Evolutionary conservation across 2,329 filamentous ascomycete genomes (phyloP).

Genomic region (Ophiostoma tasmaniense): DNA sequence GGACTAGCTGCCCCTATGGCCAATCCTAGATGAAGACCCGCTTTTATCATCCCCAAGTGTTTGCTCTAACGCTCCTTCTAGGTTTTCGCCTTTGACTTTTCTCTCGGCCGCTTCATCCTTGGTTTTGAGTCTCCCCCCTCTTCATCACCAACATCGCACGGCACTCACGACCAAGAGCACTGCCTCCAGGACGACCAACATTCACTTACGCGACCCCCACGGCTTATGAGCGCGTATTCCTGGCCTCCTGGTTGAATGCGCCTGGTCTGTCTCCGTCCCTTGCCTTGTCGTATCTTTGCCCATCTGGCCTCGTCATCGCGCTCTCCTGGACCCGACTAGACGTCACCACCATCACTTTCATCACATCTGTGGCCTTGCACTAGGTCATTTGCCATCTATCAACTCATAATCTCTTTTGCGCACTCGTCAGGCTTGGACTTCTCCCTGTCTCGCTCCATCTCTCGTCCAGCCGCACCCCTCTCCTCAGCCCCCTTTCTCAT

Average conservation of each 20-base stretch:
- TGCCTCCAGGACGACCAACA: conserved; percentile 1
- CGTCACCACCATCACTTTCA: background rate
- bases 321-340: background rate
- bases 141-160: background rate
- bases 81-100: conserved; percentile 15
- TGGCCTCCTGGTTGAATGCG: conserved; percentile 18
- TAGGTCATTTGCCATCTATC: background rate
- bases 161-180: conserved; percentile 9
- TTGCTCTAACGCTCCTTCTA: conserved; percentile 8
- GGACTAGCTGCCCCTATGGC: conserved; percentile 13
- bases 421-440: background rate
- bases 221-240: conserved; percentile 11
- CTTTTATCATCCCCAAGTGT: conserved; percentile 8
- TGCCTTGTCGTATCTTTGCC: background rate
- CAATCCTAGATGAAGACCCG: conserved; percentile 7
- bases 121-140: conserved; percentile 7
- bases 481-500: background rate
- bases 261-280: conserved; percentile 12
- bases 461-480: conserved; percentile 19
- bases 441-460: conserved; percentile 23
- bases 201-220: background rate
- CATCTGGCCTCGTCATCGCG: conserved; percentile 14
- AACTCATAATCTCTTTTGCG: background rate
- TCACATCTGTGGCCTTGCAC: background rate
- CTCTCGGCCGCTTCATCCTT: conserved; percentile 13